Evolutionary conservation across 257 asterid genomes (phyloP), one percentile per base, ranked within the genome.

Genomic region (Plantago major): DNA sequence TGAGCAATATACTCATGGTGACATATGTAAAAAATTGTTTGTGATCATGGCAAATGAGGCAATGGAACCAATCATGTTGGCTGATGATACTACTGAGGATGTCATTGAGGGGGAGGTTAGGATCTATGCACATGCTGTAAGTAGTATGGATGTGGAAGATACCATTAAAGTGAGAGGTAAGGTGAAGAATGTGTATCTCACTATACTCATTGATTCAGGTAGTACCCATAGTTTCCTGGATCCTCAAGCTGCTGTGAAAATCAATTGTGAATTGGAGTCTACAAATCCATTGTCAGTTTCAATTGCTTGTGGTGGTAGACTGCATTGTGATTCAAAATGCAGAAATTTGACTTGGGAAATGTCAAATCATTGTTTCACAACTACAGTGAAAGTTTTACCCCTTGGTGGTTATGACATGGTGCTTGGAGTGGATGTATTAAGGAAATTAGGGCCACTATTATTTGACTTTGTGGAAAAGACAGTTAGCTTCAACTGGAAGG

Each of bases 391-490:
- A 40, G 3, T 56, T 2, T 3, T 56, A 3, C 10, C 17, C 1
- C 9, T 56, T 1, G 62, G 62, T 5, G 62, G 62, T 1, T 56
- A 37, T 33, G 62, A 56, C 5, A 15, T 56, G 46, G 14, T 56
- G 0, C 7, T 56, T 1, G 58, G 62, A 2, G 62, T 56, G 5
- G 60, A 55, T 9, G 5, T 55, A 1, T 28, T 55, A 17, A 55
- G 30, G 45, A 55, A n/a, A 9, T 3, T 10, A 3, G 60, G 45
- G 9, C 60, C 60, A 30, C 1, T 28, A 5, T 2, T 26, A 1
- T 55, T 55, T 11, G 58, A 53, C 14, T 53, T 19, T 53, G 58
- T 9, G 19, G 19, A 53, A 12, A 3, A 53, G 3, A 6, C 26
- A 17, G 40, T 53, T 0, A 17, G 13, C 0, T 16, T 19, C 3